Evolutionary conservation across 176 grass and related monocot species (phyloP), one percentile per base, ranked within the genome.

Genomic region (Ananas comosus): DNA sequence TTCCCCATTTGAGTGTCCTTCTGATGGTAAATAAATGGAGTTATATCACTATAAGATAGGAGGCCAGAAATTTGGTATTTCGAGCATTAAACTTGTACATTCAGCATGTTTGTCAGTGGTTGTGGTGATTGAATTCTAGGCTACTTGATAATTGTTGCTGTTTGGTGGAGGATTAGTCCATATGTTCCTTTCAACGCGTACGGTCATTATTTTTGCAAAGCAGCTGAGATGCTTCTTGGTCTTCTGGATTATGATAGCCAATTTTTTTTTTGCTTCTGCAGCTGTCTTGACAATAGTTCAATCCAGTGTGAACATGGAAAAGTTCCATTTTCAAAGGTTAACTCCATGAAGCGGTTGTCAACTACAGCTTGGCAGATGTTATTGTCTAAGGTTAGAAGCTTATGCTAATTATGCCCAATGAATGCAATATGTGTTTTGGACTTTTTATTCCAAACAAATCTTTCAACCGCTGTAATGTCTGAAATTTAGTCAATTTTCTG

Each of bases 261-360:
- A 6, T 12, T 63, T 12, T 71, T 12, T 71, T 33, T 79, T 70
- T 51, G 4, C 80, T 70, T 78, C 16, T 77, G 67, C 70, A 99
- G 94, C 61, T 85, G 79, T 27, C 84, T 99, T 61, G 94, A 93
- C 75, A 99, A 99, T 71, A 80, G 82, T 67, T 67, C 63, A 67
- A 86, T 99, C 88, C 84, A 86, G 69, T 99, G 90, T 78, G 72
- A 78, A 64, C 94, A 99, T 70, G 87, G 85, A 85, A 99, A 99
- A 63, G 78, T 93, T 74, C 82, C 90, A 63, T 78, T 82, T 28
- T 86, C 94, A 70, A 93, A 88, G 76, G 80, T 93, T 29, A 80
- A 82, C 74, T 90, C 85, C 5, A 89, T 92, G 80, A 99, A 99
- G 70, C 75, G 90, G 12, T 63, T 99, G 54, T 99, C 94, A 61